Evolutionary conservation across 176 grass and related monocot genomes (phyloP).

Genomic region (Ananas comosus): DNA sequence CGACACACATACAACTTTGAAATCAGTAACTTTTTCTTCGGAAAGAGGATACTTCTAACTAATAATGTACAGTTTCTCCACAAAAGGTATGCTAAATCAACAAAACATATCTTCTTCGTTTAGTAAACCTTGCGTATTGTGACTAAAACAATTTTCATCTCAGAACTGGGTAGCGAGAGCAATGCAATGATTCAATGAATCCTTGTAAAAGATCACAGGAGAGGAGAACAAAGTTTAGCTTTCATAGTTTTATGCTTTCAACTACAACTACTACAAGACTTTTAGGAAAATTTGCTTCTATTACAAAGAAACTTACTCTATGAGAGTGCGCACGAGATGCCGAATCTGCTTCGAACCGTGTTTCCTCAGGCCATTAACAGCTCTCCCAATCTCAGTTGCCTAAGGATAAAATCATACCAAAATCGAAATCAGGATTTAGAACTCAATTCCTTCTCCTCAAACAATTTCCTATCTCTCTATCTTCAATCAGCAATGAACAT

Average conservation of each 20-base stretch:
- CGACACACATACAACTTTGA: neutral
- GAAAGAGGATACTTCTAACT: too few species aligned
- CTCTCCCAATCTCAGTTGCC: slow-evolving; percentile 58
- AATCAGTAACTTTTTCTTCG: neutral
- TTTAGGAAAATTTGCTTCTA: too few species aligned
- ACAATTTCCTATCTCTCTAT: neutral
- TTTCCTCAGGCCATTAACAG: slow-evolving; percentile 42
- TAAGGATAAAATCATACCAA: slow-evolving; percentile 17
- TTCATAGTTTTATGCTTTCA: neutral
- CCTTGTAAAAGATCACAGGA: too few species aligned
- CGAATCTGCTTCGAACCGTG: slow-evolving; percentile 64
- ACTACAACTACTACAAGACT: neutral
- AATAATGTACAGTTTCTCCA: too few species aligned
- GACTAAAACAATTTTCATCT: too few species aligned
- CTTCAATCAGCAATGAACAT: neutral
- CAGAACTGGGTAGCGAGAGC: too few species aligned
- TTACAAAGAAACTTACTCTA: slow-evolving; percentile 32
- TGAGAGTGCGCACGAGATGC: slow-evolving; percentile 51
- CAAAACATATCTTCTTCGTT: too few species aligned
- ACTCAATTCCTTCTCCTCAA: neutral
- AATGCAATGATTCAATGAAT: too few species aligned
- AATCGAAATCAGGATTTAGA: slow-evolving; percentile 1
- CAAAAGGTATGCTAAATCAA: too few species aligned
- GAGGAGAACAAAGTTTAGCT: too few species aligned
- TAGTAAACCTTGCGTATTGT: too few species aligned